Percentiles rank a stretch among this genome's conserved stretches.
Evolutionary conservation across 306 rosid genomes (phyloP).

Genomic region (Erythrophleum fordii): DNA sequence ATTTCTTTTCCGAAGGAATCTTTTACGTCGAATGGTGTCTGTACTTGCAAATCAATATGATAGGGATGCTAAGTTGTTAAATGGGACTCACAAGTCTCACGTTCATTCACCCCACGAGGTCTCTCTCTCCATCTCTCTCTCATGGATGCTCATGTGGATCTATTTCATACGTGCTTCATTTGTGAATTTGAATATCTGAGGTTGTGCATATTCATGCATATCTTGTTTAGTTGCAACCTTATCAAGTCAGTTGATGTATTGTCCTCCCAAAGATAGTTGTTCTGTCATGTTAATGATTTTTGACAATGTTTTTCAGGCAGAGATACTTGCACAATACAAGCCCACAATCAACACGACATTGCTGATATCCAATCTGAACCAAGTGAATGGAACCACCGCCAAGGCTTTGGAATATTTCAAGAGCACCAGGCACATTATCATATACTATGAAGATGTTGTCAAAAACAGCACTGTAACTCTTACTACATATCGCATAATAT

Average conservation of each 20-base stretch:
- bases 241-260: constrained; percentile 12
- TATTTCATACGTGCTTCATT: background rate
- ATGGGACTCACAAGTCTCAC: constrained; percentile 99
- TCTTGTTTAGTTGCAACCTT: background rate
- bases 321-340: constrained; percentile 87
- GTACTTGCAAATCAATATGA: constrained; percentile 89
- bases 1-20: constrained; percentile 96
- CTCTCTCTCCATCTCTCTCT: background rate
- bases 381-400: constrained; percentile 73
- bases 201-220: constrained; percentile 1
- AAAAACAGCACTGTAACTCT: constrained; percentile 79
- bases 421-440: constrained; percentile 77
- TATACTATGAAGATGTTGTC: constrained; percentile 87
- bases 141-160: background rate
- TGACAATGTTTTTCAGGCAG: constrained; percentile 72
- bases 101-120: constrained; percentile 95
- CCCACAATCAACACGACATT: constrained; percentile 74
- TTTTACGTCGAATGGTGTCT: constrained; percentile 91
- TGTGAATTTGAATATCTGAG: background rate
- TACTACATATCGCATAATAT: background rate
- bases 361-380: constrained; percentile 62
- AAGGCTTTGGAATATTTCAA: constrained; percentile 93
- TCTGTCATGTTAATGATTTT: constrained; percentile 21
- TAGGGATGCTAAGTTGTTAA: constrained; percentile 69
- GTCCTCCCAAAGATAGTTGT: constrained; percentile 12